phyloP scores from a whole-genome alignment of 1,284 basidiomycete species.

The Trichosporon sp. region DNA sequence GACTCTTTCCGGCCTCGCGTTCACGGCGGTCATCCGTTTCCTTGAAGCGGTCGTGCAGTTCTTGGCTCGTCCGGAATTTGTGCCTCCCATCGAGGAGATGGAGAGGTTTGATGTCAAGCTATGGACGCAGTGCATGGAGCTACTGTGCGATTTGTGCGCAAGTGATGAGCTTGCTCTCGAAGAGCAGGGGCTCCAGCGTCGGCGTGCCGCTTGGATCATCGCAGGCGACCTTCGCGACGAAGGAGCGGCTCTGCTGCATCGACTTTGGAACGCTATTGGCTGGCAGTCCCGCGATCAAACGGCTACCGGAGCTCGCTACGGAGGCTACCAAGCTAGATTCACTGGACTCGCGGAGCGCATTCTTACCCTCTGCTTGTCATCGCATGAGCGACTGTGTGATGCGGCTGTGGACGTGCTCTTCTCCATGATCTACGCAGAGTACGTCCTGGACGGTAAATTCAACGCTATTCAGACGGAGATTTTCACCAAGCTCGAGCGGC shows the following conservation, averaged over 20 bases:
- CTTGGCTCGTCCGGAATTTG: slow-evolving; percentile 66
- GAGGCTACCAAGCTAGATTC: slow-evolving; percentile 68
- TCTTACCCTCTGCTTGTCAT: slow-evolving; percentile 86
- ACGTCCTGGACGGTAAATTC: slow-evolving; percentile 71
- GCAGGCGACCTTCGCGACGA: slow-evolving; percentile 91
- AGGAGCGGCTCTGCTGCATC: slow-evolving; percentile 75
- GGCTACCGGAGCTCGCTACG: slow-evolving; percentile 8
- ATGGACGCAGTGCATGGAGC: slow-evolving; percentile 76
- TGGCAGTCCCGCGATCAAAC: slow-evolving; percentile 51
- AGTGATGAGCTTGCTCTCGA: slow-evolving; percentile 90
- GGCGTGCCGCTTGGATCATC: slow-evolving; percentile 89
- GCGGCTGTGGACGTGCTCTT: slow-evolving; percentile 89
- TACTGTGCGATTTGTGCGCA: slow-evolving; percentile 76
- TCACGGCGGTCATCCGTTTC: slow-evolving; percentile 82
- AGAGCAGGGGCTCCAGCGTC: slow-evolving; percentile 64
- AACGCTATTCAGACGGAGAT: slow-evolving; percentile 86
- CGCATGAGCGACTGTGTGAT: slow-evolving; percentile 84
- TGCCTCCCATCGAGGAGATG: slow-evolving; percentile 63
- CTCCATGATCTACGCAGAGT: slow-evolving; percentile 93
- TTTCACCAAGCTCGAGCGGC: slow-evolving; percentile 86
- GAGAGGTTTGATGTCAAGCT: slow-evolving; percentile 67
- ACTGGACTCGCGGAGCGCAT: slow-evolving; percentile 84
- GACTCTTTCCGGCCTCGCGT: slow-evolving; percentile 83
- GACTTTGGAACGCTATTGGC: slow-evolving; percentile 81
- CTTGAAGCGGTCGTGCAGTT: slow-evolving; percentile 74